These are phyloP conservation scores for Sporobolomyces phaffii DNA, from an alignment of 768 basidiomycete species.

Conservation along the genomic window DNA sequence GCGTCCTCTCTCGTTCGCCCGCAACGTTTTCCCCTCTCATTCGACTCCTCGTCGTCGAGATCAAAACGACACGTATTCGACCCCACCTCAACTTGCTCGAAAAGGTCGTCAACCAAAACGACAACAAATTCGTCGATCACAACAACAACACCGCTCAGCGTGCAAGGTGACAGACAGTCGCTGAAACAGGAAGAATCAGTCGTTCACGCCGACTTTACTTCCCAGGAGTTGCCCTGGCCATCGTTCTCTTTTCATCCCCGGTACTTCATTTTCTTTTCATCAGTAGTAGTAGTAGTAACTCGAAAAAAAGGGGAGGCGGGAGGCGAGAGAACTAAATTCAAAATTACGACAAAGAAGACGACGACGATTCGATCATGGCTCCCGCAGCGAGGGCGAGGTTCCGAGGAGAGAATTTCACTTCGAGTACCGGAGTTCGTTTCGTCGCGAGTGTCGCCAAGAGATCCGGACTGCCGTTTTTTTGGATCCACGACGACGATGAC, in stretches of 20 bases:
- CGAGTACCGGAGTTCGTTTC: constrained; percentile 86
- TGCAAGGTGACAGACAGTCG: too few species aligned
- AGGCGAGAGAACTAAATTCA: too few species aligned
- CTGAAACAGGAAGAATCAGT: too few species aligned
- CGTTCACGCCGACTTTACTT: too few species aligned
- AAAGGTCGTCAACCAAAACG: neutral
- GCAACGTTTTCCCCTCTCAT: constrained; percentile 41
- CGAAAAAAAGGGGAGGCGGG: too few species aligned
- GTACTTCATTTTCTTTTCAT: too few species aligned
- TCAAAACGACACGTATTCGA: neutral
- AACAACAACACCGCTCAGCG: too few species aligned
- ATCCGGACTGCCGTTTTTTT: constrained; percentile 58
- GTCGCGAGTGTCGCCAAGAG: constrained; percentile 86
- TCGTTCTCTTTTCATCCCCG: too few species aligned
- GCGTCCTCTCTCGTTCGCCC: constrained; percentile 57
- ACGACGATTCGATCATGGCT: constrained; percentile 19
- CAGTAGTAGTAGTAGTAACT: too few species aligned
- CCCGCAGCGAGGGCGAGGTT: constrained; percentile 90
- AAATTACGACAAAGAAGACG: neutral
- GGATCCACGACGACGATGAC: neutral
- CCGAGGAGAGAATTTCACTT: constrained; percentile 88
- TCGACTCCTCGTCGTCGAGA: neutral
- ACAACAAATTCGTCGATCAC: neutral
- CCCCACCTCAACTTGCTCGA: neutral
- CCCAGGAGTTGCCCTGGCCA: too few species aligned